Conservation (phyloP, 306 rosid species). For the Elaeagnus macrophylla region DNA sequence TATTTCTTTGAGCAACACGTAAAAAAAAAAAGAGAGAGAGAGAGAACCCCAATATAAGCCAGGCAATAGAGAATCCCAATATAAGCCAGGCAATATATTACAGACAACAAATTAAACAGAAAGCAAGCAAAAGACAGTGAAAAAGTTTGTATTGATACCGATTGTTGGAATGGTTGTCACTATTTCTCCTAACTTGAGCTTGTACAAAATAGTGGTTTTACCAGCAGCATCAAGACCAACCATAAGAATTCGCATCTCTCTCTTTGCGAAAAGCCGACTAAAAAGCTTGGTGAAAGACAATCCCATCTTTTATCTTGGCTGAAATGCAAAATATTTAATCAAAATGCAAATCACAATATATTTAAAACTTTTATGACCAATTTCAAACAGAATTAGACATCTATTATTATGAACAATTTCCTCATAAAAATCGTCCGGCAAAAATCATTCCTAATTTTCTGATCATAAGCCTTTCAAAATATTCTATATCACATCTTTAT, state of each 20-base stretch:
- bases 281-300: conserved; percentile 57
- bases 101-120: not conserved
- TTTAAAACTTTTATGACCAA: no score
- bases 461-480: no score
- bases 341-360: not conserved
- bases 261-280: conserved; percentile 68
- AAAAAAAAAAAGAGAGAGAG: not conserved
- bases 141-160: conserved; percentile 25
- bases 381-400: no score
- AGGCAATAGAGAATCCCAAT: no score
- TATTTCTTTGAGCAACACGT: no score
- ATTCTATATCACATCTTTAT: no score
- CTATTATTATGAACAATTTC: no score
- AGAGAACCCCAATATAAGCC: not conserved
- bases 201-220: conserved; percentile 66
- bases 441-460: no score
- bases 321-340: conserved; percentile 14
- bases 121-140: not conserved
- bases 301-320: conserved; percentile 47
- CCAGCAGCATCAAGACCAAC: conserved; percentile 53
- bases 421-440: no score
- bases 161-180: conserved; percentile 71
- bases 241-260: conserved; percentile 52
- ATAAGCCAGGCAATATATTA: not conserved
- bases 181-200: conserved; percentile 69